Base-by-base conservation (phyloP, 2,329 filamentous ascomycete genomes). In the Aspergillus floridensis region DNA sequence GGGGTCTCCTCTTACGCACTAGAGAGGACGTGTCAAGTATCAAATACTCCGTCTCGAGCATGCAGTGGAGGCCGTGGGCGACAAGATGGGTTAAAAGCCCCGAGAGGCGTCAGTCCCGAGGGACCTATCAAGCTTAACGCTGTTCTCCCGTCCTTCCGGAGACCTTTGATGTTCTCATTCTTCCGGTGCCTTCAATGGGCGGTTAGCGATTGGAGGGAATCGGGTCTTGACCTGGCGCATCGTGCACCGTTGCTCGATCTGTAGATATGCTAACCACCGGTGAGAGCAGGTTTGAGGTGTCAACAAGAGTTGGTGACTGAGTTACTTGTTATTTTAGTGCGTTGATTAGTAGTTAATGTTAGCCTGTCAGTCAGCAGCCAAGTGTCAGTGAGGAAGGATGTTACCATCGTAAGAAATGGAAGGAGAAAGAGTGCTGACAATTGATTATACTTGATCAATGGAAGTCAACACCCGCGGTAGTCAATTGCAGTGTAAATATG, bases 181-280 rank as follows among this genome's bases (percentile, higher is more conserved):
- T 19, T 8, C 16, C 38, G 38, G 57, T 35, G 26, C 26, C 7
- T 29, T 29, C 7, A 29, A 29, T 8, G 49, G 59, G 63, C 63
- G 60, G 59, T 55, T 66, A 66, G 62, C 59, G 63, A 66, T 66
- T 66, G 65, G 65, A 62, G 58, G 56, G 46, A 31, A 29, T 63
- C 59, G 35, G 32, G 59, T 57, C 59, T 61, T 44, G 48, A 49
- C 58, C 7, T 44, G 38, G 38, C 16, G 38, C 38, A 44, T 44
- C 16, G 16, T 44, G n/a, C 38, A 44, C 38, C 22, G 55, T 29
- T 59, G 62, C 58, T 61, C 56, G 53, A 52, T 21, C 31, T 54
- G 26, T 10, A 29, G 7, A 47, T 54, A 47, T 32, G 52, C 22
- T 19, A 19, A 8, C 6, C 16, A 16, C 12, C 5, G 2, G 16